Conservation (phyloP, 139 green algal species). For the Dunaliella sp. region DNA sequence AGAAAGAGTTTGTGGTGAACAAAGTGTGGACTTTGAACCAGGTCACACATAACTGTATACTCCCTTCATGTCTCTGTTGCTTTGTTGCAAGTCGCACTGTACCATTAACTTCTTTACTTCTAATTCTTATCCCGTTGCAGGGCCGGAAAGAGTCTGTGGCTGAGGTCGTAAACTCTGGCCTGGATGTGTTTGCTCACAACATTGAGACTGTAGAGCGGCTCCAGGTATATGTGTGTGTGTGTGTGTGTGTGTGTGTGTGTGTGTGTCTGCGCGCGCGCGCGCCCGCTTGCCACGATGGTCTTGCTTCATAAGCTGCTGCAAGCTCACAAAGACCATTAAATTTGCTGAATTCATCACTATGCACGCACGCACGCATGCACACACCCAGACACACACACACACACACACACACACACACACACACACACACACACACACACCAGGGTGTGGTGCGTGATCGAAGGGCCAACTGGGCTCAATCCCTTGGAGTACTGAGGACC, state of each 20-base stretch:
- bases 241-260: no score
- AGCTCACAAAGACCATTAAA: no score
- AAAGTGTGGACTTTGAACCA: no score
- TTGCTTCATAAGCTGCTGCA: no score
- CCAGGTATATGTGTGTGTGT: no score
- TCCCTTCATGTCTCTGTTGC: no score
- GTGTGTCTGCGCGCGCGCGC: no score
- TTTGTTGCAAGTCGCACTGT: neutral
- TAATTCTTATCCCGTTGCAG: neutral
- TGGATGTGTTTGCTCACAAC: slow-evolving; percentile 99
- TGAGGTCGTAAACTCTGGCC: slow-evolving; percentile 67
- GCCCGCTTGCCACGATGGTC: no score
- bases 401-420: neutral
- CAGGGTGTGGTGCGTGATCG: slow-evolving; percentile 76
- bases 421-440: neutral
- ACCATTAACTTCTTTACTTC: neutral
- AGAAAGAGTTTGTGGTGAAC: no score
- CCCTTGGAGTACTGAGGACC: slow-evolving; percentile 70
- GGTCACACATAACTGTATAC: no score
- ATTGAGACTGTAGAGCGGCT: slow-evolving; percentile 91
- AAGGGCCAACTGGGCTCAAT: slow-evolving; percentile 89
- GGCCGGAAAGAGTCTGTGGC: slow-evolving; percentile 1
- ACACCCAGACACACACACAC: neutral
- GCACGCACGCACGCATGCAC: neutral
- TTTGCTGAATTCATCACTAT: no score